These are phyloP conservation scores for Pseudophaeomoniella oleicola DNA, from an alignment of 2,329 filamentous ascomycete genomes.

Conservation along the genomic window DNA sequence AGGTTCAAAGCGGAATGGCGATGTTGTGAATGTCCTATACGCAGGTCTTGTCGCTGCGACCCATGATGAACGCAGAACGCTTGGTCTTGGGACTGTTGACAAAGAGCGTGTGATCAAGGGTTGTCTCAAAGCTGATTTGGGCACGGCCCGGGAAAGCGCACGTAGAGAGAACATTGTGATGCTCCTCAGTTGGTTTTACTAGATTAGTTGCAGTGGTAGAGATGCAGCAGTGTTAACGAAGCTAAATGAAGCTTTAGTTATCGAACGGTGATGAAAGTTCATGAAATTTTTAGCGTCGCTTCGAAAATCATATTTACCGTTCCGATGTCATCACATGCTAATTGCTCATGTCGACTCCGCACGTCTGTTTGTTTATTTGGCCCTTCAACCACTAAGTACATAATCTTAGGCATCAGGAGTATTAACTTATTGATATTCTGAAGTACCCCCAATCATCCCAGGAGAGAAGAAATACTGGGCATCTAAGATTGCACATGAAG, in stretches of 20 bases:
- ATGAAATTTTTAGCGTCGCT: neutral
- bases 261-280: neutral
- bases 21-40: conserved; percentile 33
- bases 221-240: neutral
- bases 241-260: neutral
- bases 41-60: conserved; percentile 26
- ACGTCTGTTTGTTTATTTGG: too few species aligned
- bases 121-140: conserved; percentile 45
- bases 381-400: too few species aligned
- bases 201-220: neutral
- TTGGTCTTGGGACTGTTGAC: conserved; percentile 32
- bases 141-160: conserved; percentile 49
- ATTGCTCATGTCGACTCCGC: neutral
- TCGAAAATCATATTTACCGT: neutral
- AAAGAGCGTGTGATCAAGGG: conserved; percentile 38
- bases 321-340: neutral
- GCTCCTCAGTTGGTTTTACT: neutral
- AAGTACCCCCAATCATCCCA: too few species aligned
- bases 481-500: too few species aligned
- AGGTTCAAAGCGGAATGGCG: conserved; percentile 24
- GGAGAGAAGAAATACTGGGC: too few species aligned
- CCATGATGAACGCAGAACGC: conserved; percentile 34
- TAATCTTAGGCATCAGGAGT: too few species aligned
- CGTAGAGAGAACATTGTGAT: conserved; percentile 55
- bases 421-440: too few species aligned